A percentile compares a stretch with the other conserved stretches of the same genome.
Conservation (phyloP, 2,329 filamentous ascomycete genomes). For the Myriosclerotinia duriaeana region DNA sequence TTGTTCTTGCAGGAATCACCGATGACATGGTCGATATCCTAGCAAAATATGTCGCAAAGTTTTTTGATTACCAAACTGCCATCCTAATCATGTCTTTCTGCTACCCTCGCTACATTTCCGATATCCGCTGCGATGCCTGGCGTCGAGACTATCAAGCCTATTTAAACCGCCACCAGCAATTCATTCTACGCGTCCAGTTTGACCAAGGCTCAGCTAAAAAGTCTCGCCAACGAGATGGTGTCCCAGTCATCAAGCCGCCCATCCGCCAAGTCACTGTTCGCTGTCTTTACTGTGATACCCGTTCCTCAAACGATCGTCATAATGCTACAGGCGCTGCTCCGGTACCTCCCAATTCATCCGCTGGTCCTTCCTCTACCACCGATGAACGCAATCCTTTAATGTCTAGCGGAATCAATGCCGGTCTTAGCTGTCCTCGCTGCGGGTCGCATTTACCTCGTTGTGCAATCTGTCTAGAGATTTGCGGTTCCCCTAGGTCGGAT, state of each 20-base stretch:
- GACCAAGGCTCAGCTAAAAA: constrained; percentile 73
- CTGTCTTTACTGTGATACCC: constrained; percentile 72
- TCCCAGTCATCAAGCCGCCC: constrained; percentile 62
- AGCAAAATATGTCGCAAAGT: constrained; percentile 72
- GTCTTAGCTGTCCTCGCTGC: constrained; percentile 65
- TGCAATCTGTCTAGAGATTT: constrained; percentile 65
- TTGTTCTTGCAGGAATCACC: constrained; percentile 75
- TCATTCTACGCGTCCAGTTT: constrained; percentile 74
- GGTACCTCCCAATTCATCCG: constrained; percentile 23
- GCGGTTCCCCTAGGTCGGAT: constrained; percentile 63
- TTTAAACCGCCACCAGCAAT: constrained; percentile 69
- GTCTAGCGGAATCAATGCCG: constrained; percentile 56
- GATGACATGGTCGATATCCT: constrained; percentile 72
- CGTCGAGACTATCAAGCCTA: constrained; percentile 69
- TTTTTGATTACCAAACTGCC: constrained; percentile 76
- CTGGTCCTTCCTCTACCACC: constrained; percentile 30
- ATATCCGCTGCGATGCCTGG: constrained; percentile 73
- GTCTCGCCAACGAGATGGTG: constrained; percentile 61
- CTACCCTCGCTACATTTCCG: constrained; percentile 73
- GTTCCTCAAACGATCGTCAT: constrained; percentile 48
- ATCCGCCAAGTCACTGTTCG: constrained; percentile 71
- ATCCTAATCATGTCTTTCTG: constrained; percentile 73
- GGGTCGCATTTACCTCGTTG: constrained; percentile 66
- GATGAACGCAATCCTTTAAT: constrained; percentile 55
- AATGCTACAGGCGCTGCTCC: constrained; percentile 29